Evolutionary conservation across 495 filamentous ascomycete genomes (phyloP).

Genomic region (Penicillium soppii): DNA sequence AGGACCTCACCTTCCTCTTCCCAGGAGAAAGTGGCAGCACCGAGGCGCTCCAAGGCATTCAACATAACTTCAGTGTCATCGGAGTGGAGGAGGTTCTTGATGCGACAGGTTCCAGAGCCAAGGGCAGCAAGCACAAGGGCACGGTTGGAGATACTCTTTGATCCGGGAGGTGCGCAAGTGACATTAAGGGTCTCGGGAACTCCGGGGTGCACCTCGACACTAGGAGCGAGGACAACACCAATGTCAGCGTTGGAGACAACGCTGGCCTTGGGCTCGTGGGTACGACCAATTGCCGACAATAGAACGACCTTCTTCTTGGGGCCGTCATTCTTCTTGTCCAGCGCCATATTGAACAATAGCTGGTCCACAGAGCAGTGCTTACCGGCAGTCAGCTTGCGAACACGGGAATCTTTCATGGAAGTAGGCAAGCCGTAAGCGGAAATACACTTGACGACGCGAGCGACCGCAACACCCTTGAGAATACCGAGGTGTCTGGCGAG

Average conservation of each 20-base stretch:
- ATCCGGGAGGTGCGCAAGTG: conserved; percentile 85
- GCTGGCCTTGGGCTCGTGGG: conserved; percentile 81
- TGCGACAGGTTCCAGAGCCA: conserved; percentile 79
- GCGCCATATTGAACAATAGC: conserved; percentile 85
- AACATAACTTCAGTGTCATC: conserved; percentile 98
- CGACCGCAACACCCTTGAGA: conserved; percentile 82
- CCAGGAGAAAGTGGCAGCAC: conserved; percentile 92
- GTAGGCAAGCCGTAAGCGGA: conserved; percentile 90
- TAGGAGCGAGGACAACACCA: conserved; percentile 77
- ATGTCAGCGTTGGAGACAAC: conserved; percentile 86
- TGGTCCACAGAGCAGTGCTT: conserved; percentile 91
- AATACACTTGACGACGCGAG: conserved; percentile 86
- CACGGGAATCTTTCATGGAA: conserved; percentile 78
- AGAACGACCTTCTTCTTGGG: conserved; percentile 96
- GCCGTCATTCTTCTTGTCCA: conserved; percentile 98
- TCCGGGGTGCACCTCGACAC: conserved; percentile 69
- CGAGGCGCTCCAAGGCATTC: conserved; percentile 75
- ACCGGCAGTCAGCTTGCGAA: conserved; percentile 79
- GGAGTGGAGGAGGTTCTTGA: conserved; percentile 91
- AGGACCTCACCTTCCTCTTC: conserved; percentile 89
- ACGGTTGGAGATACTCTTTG: conserved; percentile 97
- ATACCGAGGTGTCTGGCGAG: conserved; percentile 86
- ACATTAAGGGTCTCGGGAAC: conserved; percentile 62
- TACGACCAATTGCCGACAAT: conserved; percentile 84
- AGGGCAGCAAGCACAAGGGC: conserved; percentile 91